Percentiles rank a stretch among this genome's conserved stretches.
Evolutionary conservation across 2,329 filamentous ascomycete genomes (phyloP).

Genomic region (Fonsecaea pedrosoi): DNA sequence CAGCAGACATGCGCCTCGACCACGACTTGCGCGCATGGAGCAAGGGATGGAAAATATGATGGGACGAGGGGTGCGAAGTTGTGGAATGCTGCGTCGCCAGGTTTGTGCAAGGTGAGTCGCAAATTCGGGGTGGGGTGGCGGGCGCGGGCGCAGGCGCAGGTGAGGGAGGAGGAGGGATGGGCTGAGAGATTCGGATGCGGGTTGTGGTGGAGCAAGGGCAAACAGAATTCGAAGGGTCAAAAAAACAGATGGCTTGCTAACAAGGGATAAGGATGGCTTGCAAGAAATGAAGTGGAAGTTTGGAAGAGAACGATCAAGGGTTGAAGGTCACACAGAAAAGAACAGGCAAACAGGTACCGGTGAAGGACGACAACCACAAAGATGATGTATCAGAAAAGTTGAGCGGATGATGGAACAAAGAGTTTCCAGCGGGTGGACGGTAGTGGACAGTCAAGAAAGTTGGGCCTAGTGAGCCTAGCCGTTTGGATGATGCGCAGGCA

Average conservation of each 20-base stretch:
- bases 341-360: constrained; percentile 24
- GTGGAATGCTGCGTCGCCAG: constrained; percentile 40
- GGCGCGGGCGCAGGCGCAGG: constrained; percentile 11
- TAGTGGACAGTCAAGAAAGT: neutral
- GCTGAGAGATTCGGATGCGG: constrained; percentile 20
- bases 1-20: constrained; percentile 37
- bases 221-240: constrained; percentile 11
- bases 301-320: constrained; percentile 2
- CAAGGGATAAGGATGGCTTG: constrained; percentile 3
- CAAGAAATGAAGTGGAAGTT: neutral
- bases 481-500: neutral
- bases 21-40: constrained; percentile 38
- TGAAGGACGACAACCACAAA: constrained; percentile 16
- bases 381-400: constrained; percentile 36
- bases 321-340: constrained; percentile 24
- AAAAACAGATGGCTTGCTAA: constrained; percentile 10
- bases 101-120: constrained; percentile 38
- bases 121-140: constrained; percentile 32
- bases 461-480: neutral
- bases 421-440: constrained; percentile 1
- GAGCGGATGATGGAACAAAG: constrained; percentile 9
- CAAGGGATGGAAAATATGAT: constrained; percentile 40
- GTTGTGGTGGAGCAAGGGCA: constrained; percentile 14
- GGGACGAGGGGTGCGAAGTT: constrained; percentile 42
- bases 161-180: constrained; percentile 27